Conservation (phyloP, 2,329 filamentous ascomycete species). For the Ophiosphaerella korrae region DNA sequence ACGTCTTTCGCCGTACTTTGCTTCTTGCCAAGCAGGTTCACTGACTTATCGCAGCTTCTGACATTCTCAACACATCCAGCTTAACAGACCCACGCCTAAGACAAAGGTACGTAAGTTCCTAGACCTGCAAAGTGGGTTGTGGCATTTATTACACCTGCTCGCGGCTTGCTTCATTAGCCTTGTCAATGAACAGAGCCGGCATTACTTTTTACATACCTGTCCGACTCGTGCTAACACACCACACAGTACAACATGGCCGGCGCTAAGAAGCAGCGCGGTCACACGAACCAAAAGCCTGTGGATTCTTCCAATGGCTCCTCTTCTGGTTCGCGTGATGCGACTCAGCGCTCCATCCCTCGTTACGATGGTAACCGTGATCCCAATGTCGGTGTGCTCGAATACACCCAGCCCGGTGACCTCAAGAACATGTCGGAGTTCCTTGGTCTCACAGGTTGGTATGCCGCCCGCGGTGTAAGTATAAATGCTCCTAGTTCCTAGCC, state of each 20-base stretch:
- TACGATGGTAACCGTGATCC: conserved; percentile 46
- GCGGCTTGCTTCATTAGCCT: not conserved
- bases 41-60: conserved; percentile 20
- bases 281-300: conserved; percentile 33
- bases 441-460: conserved; percentile 41
- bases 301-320: conserved; percentile 34
- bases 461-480: conserved; percentile 46
- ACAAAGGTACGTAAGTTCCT: conserved; percentile 18
- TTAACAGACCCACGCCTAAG: conserved; percentile 8
- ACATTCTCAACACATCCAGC: conserved; percentile 8
- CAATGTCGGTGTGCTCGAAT: conserved; percentile 20
- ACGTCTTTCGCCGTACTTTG: not conserved
- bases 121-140: not conserved
- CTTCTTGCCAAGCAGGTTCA: conserved; percentile 4
- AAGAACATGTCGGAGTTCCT: conserved; percentile 46
- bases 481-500: conserved; percentile 11
- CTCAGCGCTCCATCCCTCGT: conserved; percentile 37
- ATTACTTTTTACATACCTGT: conserved; percentile 1
- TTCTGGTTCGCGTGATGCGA: conserved; percentile 28
- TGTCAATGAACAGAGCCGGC: conserved; percentile 1
- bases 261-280: conserved; percentile 41
- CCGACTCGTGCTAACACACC: conserved; percentile 22
- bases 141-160: not conserved
- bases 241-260: conserved; percentile 44
- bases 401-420: conserved; percentile 32